Evolutionary conservation across 2,329 filamentous ascomycete species (phyloP).

Genomic region (Mycosphaerella sp.): DNA sequence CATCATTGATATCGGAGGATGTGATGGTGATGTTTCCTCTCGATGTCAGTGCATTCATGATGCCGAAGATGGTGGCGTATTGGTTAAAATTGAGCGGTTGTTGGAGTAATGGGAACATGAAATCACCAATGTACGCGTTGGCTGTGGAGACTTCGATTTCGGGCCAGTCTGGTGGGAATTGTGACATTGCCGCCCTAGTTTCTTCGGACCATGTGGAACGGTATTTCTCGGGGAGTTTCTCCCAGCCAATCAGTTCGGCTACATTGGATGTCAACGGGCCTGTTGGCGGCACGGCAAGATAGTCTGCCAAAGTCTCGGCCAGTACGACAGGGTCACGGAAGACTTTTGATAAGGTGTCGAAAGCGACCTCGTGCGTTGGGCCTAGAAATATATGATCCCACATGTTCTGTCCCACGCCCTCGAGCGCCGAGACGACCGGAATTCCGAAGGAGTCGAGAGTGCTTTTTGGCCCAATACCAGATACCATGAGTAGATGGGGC

Average conservation of each 20-base stretch:
- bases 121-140: too few relatives aligned
- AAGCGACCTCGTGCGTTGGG: too few relatives aligned
- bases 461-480: constrained; percentile 52
- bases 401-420: constrained; percentile 59
- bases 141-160: constrained; percentile 5
- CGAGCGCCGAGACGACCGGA: constrained; percentile 49
- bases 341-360: constrained; percentile 4
- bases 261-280: too few relatives aligned
- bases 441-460: constrained; percentile 48
- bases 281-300: neutral
- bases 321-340: neutral
- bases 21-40: constrained; percentile 12
- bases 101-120: constrained; percentile 14
- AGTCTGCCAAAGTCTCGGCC: neutral
- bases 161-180: constrained; percentile 10
- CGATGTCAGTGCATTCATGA: constrained; percentile 28
- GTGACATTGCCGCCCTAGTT: neutral
- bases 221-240: constrained; percentile 5
- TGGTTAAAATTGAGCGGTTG: neutral
- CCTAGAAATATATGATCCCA: constrained; percentile 46
- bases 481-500: constrained; percentile 41
- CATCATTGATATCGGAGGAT: constrained; percentile 5
- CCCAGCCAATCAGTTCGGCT: constrained; percentile 4
- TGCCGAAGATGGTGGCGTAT: neutral
- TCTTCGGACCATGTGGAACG: neutral